Evolutionary conservation across 1,284 basidiomycete species (phyloP).

Genomic region (Fomitopsis betulina): DNA sequence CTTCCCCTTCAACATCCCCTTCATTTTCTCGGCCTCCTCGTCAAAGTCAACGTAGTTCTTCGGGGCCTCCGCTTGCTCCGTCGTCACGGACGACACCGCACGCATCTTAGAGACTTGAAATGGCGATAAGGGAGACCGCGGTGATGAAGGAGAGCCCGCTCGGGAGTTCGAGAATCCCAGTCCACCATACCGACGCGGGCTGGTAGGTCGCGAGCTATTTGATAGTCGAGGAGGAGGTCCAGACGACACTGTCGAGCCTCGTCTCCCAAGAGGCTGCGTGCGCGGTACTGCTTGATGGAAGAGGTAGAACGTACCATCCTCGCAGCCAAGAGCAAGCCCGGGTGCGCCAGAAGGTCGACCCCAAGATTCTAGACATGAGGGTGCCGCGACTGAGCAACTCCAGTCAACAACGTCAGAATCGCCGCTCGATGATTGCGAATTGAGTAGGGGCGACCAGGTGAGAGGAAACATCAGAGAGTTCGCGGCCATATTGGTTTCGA

Average conservation of each 20-base stretch:
- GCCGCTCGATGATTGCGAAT: neutral
- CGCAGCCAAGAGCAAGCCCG: slow-evolving; percentile 21
- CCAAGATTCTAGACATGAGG: slow-evolving; percentile 6
- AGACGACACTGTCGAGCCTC: slow-evolving; percentile 1
- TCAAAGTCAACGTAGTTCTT: slow-evolving; percentile 77
- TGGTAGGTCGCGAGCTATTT: slow-evolving; percentile 19
- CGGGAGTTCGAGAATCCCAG: slow-evolving; percentile 25
- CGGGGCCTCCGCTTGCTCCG: slow-evolving; percentile 64
- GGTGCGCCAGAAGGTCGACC: neutral
- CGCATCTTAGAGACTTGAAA: slow-evolving; percentile 42
- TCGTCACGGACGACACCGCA: slow-evolving; percentile 63
- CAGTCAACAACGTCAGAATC: neutral
- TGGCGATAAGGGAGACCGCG: slow-evolving; percentile 22
- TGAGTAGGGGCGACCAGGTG: neutral
- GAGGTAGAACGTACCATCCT: slow-evolving; percentile 32
- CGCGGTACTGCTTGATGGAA: slow-evolving; percentile 14
- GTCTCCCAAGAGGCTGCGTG: neutral
- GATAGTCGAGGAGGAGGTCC: slow-evolving; percentile 8
- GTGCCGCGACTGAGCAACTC: neutral
- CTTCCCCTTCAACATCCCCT: slow-evolving; percentile 59
- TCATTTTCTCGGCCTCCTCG: slow-evolving; percentile 69
- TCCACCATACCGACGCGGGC: slow-evolving; percentile 25
- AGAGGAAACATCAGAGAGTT: neutral
- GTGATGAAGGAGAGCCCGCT: slow-evolving; percentile 29
- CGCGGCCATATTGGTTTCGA: neutral